A percentile compares a stretch with the other conserved stretches of the same genome.
Evolutionary conservation across 228 moss, liverwort and hornwort species (phyloP).

Genomic region (Sphagnum magellanicum): DNA sequence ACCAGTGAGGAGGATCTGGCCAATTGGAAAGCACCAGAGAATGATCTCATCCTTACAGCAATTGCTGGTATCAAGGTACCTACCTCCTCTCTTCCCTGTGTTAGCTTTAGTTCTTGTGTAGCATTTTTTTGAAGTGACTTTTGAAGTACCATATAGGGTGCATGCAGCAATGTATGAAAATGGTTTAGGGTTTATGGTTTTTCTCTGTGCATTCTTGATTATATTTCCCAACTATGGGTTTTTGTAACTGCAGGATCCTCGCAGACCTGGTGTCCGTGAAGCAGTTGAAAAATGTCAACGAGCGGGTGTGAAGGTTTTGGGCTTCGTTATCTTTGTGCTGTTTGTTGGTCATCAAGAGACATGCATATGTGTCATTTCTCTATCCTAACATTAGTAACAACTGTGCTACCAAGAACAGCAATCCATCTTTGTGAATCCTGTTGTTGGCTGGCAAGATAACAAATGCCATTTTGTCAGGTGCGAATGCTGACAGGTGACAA

Average conservation of each 20-base stretch:
- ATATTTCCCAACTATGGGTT: not conserved
- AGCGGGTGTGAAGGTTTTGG: constrained; percentile 40
- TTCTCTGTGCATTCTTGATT: not conserved
- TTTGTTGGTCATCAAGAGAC: too few relatives aligned
- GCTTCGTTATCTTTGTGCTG: not conserved
- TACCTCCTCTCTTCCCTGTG: not conserved
- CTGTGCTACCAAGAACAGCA: not conserved
- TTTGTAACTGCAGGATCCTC: constrained; percentile 35
- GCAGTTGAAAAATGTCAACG: constrained; percentile 42
- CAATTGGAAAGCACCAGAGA: constrained; percentile 60
- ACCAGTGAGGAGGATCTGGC: constrained; percentile 38
- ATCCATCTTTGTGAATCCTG: not conserved
- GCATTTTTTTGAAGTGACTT: not conserved
- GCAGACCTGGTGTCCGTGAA: constrained; percentile 44
- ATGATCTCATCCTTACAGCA: constrained; percentile 47
- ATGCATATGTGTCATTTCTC: not conserved
- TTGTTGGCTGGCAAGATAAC: not conserved
- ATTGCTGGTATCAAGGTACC: constrained; percentile 85
- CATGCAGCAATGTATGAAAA: not conserved
- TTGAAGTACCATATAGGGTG: not conserved
- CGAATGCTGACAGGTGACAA: constrained; percentile 68
- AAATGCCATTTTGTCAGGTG: constrained; percentile 7
- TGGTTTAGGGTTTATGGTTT: not conserved
- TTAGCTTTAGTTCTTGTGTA: not conserved
- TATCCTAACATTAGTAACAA: too few relatives aligned